phyloP scores from a whole-genome alignment of 352 stramenopile species.

The Pythium sp. region DNA sequence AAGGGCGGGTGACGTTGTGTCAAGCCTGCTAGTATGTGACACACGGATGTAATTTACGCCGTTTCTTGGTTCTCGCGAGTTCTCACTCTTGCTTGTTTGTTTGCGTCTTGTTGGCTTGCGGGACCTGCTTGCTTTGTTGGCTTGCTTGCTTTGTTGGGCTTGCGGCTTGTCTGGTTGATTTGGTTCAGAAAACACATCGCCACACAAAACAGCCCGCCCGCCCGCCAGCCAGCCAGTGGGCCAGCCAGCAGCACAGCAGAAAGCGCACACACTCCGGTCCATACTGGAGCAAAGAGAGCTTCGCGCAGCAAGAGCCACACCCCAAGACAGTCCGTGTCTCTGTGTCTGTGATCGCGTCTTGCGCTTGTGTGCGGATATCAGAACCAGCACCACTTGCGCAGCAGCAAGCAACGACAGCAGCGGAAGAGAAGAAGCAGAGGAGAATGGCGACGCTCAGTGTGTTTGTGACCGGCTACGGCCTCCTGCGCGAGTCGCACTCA shows the following conservation, averaged over 20 bases:
- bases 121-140: background rate
- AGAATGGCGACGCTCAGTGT: conserved; percentile 73
- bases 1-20: conserved; percentile 4
- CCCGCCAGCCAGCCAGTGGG: conserved; percentile 6
- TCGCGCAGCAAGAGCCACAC: background rate
- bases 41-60: conserved; percentile 7
- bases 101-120: background rate
- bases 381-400: conserved; percentile 1
- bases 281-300: background rate
- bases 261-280: background rate
- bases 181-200: conserved; percentile 15
- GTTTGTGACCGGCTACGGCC: conserved; percentile 68
- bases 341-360: background rate
- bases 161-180: conserved; percentile 9
- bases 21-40: background rate
- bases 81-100: background rate
- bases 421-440: background rate
- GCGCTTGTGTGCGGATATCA: background rate
- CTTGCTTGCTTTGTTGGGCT: background rate
- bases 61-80: background rate
- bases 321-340: background rate
- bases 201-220: conserved; percentile 1
- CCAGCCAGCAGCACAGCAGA: background rate
- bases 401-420: background rate
- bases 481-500: conserved; percentile 51